Evolutionary conservation across 2,329 filamentous ascomycete genomes (phyloP).

Genomic region (Dendryphion nanum): DNA sequence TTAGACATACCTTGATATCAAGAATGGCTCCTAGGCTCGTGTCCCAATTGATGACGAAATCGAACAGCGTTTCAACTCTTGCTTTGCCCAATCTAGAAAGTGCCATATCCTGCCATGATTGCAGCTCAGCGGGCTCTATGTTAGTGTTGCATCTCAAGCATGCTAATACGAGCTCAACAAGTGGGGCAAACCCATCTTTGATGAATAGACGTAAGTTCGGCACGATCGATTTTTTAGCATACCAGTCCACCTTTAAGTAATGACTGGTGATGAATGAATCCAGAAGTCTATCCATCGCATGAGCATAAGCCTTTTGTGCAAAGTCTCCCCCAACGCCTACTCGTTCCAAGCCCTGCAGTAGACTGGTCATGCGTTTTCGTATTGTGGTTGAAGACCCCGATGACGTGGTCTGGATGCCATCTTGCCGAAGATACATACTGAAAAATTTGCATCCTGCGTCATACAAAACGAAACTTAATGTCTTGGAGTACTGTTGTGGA

Average conservation of each 20-base stretch:
- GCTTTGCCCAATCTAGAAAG: slow-evolving; percentile 66
- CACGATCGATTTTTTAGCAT: slow-evolving; percentile 55
- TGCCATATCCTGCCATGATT: slow-evolving; percentile 70
- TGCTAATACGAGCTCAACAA: slow-evolving; percentile 61
- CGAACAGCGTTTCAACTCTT: slow-evolving; percentile 71
- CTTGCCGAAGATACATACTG: slow-evolving; percentile 36
- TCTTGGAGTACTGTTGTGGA: slow-evolving; percentile 50
- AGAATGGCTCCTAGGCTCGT: slow-evolving; percentile 68
- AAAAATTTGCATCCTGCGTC: slow-evolving; percentile 51
- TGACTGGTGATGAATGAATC: slow-evolving; percentile 60
- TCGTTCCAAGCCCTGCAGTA: slow-evolving; percentile 60
- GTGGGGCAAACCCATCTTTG: slow-evolving; percentile 63
- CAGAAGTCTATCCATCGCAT: slow-evolving; percentile 67
- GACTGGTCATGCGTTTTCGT: slow-evolving; percentile 52
- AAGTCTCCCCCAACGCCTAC: slow-evolving; percentile 68
- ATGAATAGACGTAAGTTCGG: slow-evolving; percentile 65
- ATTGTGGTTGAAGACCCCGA: slow-evolving; percentile 30
- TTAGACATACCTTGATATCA: slow-evolving; percentile 57
- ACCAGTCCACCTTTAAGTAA: slow-evolving; percentile 63
- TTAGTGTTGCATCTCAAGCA: slow-evolving; percentile 30
- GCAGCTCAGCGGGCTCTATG: slow-evolving; percentile 47
- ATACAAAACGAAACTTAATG: slow-evolving; percentile 56
- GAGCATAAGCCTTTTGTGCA: slow-evolving; percentile 70
- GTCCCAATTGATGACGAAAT: slow-evolving; percentile 77
- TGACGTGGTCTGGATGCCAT: slow-evolving; percentile 18